Percentiles rank a stretch among this genome's conserved stretches.
phyloP scores from a whole-genome alignment of 1,139 yeast genomes.

The Debaryomyces nepalensis region DNA sequence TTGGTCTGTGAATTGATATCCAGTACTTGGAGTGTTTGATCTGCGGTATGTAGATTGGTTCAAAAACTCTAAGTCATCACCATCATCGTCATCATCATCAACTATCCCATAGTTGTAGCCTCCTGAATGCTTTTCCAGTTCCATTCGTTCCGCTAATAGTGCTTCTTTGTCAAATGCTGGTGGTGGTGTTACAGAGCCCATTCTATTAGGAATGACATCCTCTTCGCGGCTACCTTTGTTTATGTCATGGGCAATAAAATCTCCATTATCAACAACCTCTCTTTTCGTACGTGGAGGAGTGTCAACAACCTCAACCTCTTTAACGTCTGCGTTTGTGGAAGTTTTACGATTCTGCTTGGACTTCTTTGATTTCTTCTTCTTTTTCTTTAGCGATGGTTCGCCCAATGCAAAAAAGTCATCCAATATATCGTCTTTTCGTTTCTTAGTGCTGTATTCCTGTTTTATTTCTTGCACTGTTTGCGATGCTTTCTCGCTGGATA shows the following conservation, averaged over 20 bases:
- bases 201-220: background rate
- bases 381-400: conserved; percentile 22
- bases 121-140: conserved; percentile 2
- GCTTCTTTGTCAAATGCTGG: conserved; percentile 19
- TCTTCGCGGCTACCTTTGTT: background rate
- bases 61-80: conserved; percentile 16
- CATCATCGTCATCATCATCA: conserved; percentile 21
- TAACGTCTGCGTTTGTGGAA: background rate
- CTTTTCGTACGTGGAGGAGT: too few relatives aligned
- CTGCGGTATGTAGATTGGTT: conserved; percentile 2
- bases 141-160: conserved; percentile 2
- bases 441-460: conserved; percentile 5
- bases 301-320: too few relatives aligned
- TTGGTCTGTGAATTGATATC: conserved; percentile 28
- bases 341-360: background rate
- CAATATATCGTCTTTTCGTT: conserved; percentile 18
- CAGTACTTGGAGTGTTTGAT: conserved; percentile 2
- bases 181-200: conserved; percentile 16
- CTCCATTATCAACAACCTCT: too few relatives aligned
- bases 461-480: background rate
- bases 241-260: background rate
- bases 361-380: conserved; percentile 24
- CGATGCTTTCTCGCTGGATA: background rate
- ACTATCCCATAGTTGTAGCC: conserved; percentile 13
- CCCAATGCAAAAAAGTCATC: conserved; percentile 41